A percentile compares a stretch with the other conserved stretches of the same genome.
Conservation (phyloP, 106 monocot genomes). For the Triglochin maritima region DNA sequence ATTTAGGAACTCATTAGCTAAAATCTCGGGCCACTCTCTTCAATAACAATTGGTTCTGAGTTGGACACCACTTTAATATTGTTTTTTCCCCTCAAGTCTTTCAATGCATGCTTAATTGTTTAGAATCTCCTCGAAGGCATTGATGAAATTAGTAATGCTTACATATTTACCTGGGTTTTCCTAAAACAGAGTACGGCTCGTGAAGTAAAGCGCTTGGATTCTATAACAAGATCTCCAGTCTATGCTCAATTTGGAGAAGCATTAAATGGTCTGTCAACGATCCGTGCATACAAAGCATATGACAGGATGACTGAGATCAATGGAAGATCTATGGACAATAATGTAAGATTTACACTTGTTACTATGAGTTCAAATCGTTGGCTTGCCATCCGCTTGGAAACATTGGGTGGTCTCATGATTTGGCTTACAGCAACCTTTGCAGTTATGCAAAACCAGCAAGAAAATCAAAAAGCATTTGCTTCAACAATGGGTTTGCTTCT, state of each 20-base stretch:
- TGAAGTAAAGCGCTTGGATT: slow-evolving; percentile 95
- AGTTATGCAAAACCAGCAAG: slow-evolving; percentile 89
- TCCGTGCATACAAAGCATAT: slow-evolving; percentile 95
- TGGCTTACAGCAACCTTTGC: slow-evolving; percentile 96
- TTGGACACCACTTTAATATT: no score
- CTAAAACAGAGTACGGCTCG: slow-evolving; percentile 63
- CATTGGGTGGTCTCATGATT: slow-evolving; percentile 87
- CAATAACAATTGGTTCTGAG: no score
- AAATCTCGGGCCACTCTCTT: no score
- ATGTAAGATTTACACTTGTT: slow-evolving; percentile 88
- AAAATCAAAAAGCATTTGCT: slow-evolving; percentile 82
- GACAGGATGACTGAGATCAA: slow-evolving; percentile 92
- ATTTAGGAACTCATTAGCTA: no score
- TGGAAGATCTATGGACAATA: slow-evolving; percentile 98
- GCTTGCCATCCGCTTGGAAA: slow-evolving; percentile 91
- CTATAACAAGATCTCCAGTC: slow-evolving; percentile 95
- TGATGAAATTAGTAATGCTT: neutral
- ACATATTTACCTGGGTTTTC: neutral
- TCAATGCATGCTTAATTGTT: no score
- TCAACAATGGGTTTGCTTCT: slow-evolving; percentile 98
- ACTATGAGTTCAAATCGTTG: slow-evolving; percentile 85
- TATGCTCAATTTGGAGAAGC: slow-evolving; percentile 99
- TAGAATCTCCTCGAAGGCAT: neutral
- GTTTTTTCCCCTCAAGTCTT: no score
- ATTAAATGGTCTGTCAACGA: slow-evolving; percentile 90